phyloP scores from a whole-genome alignment of 768 basidiomycete genomes.

The Leccinum broughii region DNA sequence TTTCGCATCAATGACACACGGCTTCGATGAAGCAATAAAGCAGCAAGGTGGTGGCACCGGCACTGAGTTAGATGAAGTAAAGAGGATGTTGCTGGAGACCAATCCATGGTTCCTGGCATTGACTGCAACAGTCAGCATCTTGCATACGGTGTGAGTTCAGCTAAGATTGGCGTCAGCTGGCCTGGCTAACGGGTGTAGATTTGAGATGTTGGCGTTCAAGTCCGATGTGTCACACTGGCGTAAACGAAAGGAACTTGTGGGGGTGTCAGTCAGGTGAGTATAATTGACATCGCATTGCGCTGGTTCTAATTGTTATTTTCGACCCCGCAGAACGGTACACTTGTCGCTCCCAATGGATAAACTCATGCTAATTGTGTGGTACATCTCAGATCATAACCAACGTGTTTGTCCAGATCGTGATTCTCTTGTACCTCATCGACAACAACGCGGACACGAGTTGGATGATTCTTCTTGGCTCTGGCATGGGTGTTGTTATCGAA shows the following conservation, averaged over 20 bases:
- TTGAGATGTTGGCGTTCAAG: constrained; percentile 96
- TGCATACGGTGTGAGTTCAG: constrained; percentile 78
- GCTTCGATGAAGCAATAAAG: constrained; percentile 85
- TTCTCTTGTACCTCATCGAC: constrained; percentile 92
- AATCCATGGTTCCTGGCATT: constrained; percentile 86
- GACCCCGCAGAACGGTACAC: constrained; percentile 53
- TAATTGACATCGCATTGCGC: constrained; percentile 7
- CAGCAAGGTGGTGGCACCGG: constrained; percentile 60
- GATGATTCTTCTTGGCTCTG: constrained; percentile 94
- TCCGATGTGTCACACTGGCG: constrained; percentile 95
- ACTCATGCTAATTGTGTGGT: constrained; percentile 14
- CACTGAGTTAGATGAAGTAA: constrained; percentile 91
- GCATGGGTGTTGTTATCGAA: constrained; percentile 79
- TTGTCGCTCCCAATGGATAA: constrained; percentile 10
- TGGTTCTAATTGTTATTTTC: constrained; percentile 20
- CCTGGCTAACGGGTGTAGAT: constrained; percentile 45
- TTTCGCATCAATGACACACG: constrained; percentile 79
- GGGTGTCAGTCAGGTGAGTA: constrained; percentile 85
- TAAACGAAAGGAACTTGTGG: constrained; percentile 90
- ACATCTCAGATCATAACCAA: constrained; percentile 75
- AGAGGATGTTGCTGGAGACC: constrained; percentile 88
- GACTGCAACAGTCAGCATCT: constrained; percentile 79
- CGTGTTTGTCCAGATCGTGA: constrained; percentile 88
- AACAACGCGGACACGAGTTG: constrained; percentile 95
- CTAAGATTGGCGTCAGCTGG: background rate